Evolutionary conservation across 192 early-diverging fungal species (phyloP).

Genomic region (Entomortierella lignicola): DNA sequence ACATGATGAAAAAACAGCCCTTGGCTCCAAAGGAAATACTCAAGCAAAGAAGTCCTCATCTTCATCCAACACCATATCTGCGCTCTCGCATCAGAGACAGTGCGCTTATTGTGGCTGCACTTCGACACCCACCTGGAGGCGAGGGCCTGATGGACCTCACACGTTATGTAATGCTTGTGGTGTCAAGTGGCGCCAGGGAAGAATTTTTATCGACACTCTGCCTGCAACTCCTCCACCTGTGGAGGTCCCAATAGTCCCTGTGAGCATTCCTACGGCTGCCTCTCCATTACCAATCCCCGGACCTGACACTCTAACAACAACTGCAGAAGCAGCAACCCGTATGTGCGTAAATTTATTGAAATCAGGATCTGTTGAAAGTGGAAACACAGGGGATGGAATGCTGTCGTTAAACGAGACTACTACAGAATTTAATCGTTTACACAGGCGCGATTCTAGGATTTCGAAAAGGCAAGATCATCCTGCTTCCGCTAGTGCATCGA

Average conservation of each 20-base stretch:
- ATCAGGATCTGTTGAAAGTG: neutral
- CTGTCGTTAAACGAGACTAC: neutral
- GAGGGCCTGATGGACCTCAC: constrained; percentile 75
- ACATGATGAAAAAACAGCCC: neutral
- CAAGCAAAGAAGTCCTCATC: neutral
- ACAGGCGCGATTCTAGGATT: neutral
- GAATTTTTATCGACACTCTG: constrained; percentile 55
- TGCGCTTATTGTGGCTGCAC: constrained; percentile 73
- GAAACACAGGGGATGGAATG: neutral
- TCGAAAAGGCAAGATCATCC: too few species aligned
- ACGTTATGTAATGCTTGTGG: constrained; percentile 85
- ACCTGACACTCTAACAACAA: constrained; percentile 13
- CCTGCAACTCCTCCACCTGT: neutral
- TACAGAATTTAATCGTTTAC: neutral
- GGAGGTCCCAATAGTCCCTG: neutral
- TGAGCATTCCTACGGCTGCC: neutral
- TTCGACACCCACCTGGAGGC: constrained; percentile 81
- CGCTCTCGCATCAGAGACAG: constrained; percentile 44
- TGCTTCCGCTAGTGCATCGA: too few species aligned
- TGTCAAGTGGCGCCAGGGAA: constrained; percentile 81
- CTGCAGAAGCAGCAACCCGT: constrained; percentile 28
- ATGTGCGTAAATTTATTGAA: constrained; percentile 7
- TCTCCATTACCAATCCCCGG: neutral
- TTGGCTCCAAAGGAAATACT: neutral
- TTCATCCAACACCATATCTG: neutral